Evolutionary conservation across 2,329 filamentous ascomycete species (phyloP), one percentile per base, ranked within the genome.

Genomic region (Calonectria pteridis): DNA sequence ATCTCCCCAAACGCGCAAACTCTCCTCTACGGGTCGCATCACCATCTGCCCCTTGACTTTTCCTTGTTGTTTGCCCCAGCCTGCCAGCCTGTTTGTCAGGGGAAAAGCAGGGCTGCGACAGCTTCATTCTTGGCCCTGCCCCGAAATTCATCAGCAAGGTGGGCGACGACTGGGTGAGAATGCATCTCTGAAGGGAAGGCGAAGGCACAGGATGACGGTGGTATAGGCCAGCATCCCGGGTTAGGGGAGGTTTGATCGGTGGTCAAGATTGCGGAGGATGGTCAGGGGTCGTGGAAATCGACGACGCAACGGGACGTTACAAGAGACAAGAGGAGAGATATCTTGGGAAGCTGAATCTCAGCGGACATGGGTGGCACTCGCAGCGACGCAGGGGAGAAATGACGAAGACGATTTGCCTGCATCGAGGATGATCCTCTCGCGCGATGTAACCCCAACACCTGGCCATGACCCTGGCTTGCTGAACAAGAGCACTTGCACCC

Each of bases 391-490:
- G 73, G 77, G 69, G 76, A 78, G 74, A 73, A 69, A 75, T 78
- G 73, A 69, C 59, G 53, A 64, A 72, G 68, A 55, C 51, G 63
- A 73, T 67, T 73, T 49, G 72, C 65, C 66, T 59, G 50, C 51
- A 51, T 65, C 26, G 35, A 75, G 76, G 75, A 74, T 71, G 74
- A 70, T 58, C 72, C 74, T 67, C 72, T 71, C 62, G 31, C 73
- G 64, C 78, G 78, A 79, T 79, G 78, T 79, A 59, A 79, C 78
- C 74, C 50, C 46, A 73, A 67, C 76, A 78, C 77, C 76, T 78
- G 72, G 68, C 67, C 63, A 49, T 67, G 28, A 80, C 78, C 78
- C 78, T 80, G 78, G 78, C 67, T 58, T 69, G 76, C 74, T 75
- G 76, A 76, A 73, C 67, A 73, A 62, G 50, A 74, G 70, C 74